A percentile compares a stretch with the other conserved stretches of the same genome.
Conservation (phyloP, 2,329 filamentous ascomycete species). For the Microcera coccophila region DNA sequence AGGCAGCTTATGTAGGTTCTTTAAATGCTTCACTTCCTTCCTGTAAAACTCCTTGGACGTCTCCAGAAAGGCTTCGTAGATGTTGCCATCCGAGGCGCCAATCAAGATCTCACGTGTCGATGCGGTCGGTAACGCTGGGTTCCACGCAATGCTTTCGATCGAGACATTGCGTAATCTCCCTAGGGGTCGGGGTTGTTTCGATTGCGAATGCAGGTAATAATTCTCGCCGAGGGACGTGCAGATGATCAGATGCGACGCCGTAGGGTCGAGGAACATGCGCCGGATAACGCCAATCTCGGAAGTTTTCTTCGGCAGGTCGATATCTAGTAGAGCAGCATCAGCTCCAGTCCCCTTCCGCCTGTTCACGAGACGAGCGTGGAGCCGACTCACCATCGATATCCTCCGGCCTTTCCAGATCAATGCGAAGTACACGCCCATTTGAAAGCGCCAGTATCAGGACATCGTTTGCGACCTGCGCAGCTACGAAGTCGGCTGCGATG, state of each 20-base stretch:
- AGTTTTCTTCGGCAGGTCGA: conserved; percentile 91
- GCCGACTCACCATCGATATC: conserved; percentile 76
- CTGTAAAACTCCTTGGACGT: conserved; percentile 92
- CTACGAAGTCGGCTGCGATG: conserved; percentile 91
- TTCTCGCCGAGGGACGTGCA: conserved; percentile 91
- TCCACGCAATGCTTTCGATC: conserved; percentile 92
- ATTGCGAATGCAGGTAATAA: conserved; percentile 96
- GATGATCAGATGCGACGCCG: conserved; percentile 88
- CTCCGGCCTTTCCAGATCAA: conserved; percentile 87
- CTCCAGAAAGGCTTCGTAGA: conserved; percentile 95
- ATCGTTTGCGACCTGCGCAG: conserved; percentile 95
- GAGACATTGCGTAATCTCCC: conserved; percentile 78
- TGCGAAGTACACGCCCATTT: conserved; percentile 86
- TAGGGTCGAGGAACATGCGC: conserved; percentile 95
- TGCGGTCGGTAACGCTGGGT: conserved; percentile 84
- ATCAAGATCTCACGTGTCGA: conserved; percentile 92
- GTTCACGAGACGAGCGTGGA: too few relatives aligned
- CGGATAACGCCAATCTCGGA: conserved; percentile 89
- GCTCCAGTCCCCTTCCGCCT: conserved; percentile 1
- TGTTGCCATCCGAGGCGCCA: conserved; percentile 86
- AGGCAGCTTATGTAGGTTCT: conserved; percentile 73
- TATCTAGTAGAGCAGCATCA: conserved; percentile 61
- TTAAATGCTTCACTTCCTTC: conserved; percentile 89
- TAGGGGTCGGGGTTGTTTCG: conserved; percentile 78
- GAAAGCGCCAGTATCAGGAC: conserved; percentile 88